A percentile compares a stretch with the other conserved stretches of the same genome.
phyloP scores from a whole-genome alignment of 108 stramenopile genomes.

The Mediolabrus comicus region DNA sequence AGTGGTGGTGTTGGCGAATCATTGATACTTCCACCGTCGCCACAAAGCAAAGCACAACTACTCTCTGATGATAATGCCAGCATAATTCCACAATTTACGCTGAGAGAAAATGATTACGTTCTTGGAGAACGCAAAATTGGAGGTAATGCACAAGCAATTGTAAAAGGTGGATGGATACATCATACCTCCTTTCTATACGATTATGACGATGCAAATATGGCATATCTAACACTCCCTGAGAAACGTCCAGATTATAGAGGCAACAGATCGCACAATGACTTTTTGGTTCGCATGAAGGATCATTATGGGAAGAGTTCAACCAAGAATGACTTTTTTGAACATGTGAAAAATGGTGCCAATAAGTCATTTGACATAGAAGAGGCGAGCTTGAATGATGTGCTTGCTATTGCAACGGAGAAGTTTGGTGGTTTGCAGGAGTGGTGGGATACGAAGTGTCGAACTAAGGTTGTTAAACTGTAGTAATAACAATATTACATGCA shows the following conservation, averaged over 20 bases:
- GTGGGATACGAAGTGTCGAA: slow-evolving; percentile 64
- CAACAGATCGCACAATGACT: slow-evolving; percentile 80
- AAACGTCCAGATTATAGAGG: slow-evolving; percentile 91
- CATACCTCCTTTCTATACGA: slow-evolving; percentile 96
- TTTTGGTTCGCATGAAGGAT: slow-evolving; percentile 73
- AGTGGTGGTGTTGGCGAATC: slow-evolving; percentile 36
- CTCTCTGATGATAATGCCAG: neutral
- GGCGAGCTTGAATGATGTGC: slow-evolving; percentile 34
- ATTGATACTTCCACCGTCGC: slow-evolving; percentile 5
- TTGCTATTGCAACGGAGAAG: slow-evolving; percentile 47
- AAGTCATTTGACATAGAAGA: slow-evolving; percentile 25
- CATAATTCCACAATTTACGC: slow-evolving; percentile 42
- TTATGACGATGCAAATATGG: slow-evolving; percentile 72
- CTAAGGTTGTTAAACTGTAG: slow-evolving; percentile 40
- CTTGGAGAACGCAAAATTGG: slow-evolving; percentile 87
- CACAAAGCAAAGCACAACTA: neutral
- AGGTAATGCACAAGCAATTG: slow-evolving; percentile 94
- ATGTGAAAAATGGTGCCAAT: slow-evolving; percentile 30
- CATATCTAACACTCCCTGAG: slow-evolving; percentile 76
- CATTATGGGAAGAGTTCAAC: slow-evolving; percentile 38
- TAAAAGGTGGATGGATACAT: slow-evolving; percentile 85
- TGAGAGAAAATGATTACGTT: slow-evolving; percentile 92
- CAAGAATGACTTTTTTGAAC: slow-evolving; percentile 46
- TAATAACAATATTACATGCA: neutral
- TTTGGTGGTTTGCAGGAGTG: slow-evolving; percentile 63